Conservation (phyloP, 139 green algal species). For the Haematococcus sp. region DNA sequence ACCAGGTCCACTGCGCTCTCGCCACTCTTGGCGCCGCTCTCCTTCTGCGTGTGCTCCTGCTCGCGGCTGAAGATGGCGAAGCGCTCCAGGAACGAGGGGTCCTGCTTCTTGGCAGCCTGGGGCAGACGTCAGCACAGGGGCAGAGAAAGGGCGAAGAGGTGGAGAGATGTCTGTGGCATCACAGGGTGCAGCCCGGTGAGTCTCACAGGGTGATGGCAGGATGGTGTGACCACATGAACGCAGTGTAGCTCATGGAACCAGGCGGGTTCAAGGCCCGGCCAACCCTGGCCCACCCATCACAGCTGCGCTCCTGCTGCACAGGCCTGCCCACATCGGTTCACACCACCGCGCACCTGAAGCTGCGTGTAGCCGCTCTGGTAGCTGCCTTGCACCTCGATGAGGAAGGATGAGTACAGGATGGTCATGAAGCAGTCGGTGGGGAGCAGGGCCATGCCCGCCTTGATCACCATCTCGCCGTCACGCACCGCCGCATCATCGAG, state of each 20-base stretch:
- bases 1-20: conserved; percentile 33
- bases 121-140: background rate
- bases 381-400: conserved; percentile 37
- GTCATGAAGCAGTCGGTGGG: conserved; percentile 25
- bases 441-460: conserved; percentile 29
- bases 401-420: conserved; percentile 41
- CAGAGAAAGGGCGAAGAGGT: too few relatives aligned
- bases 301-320: too few relatives aligned
- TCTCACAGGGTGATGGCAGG: too few relatives aligned
- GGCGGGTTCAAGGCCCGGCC: background rate
- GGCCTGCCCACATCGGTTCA: too few relatives aligned
- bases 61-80: conserved; percentile 37
- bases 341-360: conserved; percentile 14
- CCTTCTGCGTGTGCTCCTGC: conserved; percentile 44
- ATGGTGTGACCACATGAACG: too few relatives aligned
- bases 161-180: too few relatives aligned
- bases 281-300: too few relatives aligned
- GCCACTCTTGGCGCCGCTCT: background rate
- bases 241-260: background rate
- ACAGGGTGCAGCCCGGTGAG: too few relatives aligned
- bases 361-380: conserved; percentile 5
- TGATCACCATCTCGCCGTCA: conserved; percentile 26
- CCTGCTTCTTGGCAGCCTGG: conserved; percentile 21
- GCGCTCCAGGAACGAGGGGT: conserved; percentile 18
- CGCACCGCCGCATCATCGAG: conserved; percentile 6